Percentiles rank a stretch among this genome's conserved stretches.
phyloP scores from a whole-genome alignment of 2,329 filamentous ascomycete species.

The Bipolaris zeicola region DNA sequence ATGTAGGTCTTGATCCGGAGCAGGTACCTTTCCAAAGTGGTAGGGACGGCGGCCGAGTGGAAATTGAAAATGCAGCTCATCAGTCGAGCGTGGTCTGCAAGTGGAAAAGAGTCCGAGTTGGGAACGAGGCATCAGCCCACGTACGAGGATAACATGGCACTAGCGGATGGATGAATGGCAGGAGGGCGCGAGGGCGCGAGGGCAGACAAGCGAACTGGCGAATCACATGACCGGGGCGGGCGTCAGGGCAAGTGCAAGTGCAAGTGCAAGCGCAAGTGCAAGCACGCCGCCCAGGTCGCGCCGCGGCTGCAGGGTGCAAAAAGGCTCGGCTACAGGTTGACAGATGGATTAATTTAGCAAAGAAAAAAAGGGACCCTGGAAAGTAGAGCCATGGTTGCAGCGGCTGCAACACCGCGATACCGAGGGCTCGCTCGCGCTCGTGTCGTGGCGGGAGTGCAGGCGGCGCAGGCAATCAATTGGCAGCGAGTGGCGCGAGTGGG shows the following conservation, averaged over 20 bases:
- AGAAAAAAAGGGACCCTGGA: constrained; percentile 3
- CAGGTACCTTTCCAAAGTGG: constrained; percentile 37
- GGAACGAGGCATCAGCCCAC: constrained; percentile 22
- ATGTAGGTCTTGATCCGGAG: constrained; percentile 44
- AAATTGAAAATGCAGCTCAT: constrained; percentile 41
- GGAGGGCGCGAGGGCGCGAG: constrained; percentile 17
- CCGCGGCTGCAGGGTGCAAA: constrained; percentile 16
- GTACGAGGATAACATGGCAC: constrained; percentile 20
- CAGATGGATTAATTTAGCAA: neutral
- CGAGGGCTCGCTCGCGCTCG: constrained; percentile 9
- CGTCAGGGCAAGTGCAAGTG: neutral
- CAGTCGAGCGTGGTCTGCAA: constrained; percentile 24
- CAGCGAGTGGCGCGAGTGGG: constrained; percentile 44
- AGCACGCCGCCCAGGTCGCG: constrained; percentile 1
- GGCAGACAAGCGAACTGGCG: constrained; percentile 18
- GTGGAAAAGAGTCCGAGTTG: constrained; percentile 34
- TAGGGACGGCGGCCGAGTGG: constrained; percentile 31
- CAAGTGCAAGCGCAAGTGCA: neutral
- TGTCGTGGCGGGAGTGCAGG: constrained; percentile 21
- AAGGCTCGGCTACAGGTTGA: constrained; percentile 15
- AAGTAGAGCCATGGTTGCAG: constrained; percentile 27
- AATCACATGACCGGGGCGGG: constrained; percentile 23
- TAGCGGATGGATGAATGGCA: constrained; percentile 16
- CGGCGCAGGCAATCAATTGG: constrained; percentile 41
- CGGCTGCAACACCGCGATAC: constrained; percentile 22